These are phyloP conservation scores for Paramecium octaurelia DNA, from an alignment of 73 alveolate genomes.

Conservation along the genomic window DNA sequence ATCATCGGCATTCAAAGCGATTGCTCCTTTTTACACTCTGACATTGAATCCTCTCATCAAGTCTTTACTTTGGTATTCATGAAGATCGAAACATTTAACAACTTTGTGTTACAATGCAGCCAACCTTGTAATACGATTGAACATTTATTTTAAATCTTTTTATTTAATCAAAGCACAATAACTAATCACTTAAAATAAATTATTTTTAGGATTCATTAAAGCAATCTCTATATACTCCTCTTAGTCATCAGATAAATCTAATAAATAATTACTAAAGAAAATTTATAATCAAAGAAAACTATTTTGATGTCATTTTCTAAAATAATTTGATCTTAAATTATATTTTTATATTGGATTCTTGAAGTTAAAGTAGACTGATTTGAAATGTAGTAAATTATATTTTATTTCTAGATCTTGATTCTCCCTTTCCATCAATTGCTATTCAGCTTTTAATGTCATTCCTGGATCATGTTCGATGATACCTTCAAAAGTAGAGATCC, in stretches of 20 bases:
- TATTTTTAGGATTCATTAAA: background rate
- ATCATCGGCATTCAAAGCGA: constrained; percentile 67
- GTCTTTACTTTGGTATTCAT: constrained; percentile 74
- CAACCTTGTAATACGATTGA: constrained; percentile 35
- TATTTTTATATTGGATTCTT: background rate
- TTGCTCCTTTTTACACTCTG: constrained; percentile 77
- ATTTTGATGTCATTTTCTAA: background rate
- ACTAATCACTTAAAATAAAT: background rate
- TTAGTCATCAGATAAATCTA: background rate
- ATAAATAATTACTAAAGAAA: background rate
- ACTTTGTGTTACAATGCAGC: constrained; percentile 55
- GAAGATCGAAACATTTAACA: constrained; percentile 69
- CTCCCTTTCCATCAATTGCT: background rate
- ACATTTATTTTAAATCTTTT: background rate
- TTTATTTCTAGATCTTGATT: constrained; percentile 13
- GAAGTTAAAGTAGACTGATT: constrained; percentile 4
- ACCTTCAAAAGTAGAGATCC: background rate
- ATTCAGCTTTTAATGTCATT: background rate
- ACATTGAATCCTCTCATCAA: constrained; percentile 73
- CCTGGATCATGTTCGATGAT: background rate
- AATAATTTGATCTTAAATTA: background rate
- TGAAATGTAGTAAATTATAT: constrained; percentile 15
- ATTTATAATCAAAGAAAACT: background rate
- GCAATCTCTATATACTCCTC: background rate
- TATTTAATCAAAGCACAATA: background rate